These are phyloP conservation scores for Vicia villosa DNA, from an alignment of 306 rosid species.

Conservation along the genomic window DNA sequence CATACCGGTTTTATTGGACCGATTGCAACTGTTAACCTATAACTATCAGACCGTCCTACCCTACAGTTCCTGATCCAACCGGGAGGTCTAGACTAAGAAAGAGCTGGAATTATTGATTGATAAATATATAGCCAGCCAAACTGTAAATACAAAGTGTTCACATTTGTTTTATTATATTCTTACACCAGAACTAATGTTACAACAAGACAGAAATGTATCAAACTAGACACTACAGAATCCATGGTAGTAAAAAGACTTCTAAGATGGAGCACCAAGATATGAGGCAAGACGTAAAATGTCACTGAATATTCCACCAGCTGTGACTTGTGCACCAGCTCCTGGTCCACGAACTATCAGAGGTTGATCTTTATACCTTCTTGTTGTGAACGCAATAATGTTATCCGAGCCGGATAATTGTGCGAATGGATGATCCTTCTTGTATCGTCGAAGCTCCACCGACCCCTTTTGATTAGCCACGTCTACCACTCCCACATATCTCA, in stretches of 20 bases:
- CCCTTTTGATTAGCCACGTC: constrained; percentile 73
- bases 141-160: no score
- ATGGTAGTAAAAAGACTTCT: constrained; percentile 25
- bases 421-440: constrained; percentile 92
- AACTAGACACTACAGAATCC: constrained; percentile 28
- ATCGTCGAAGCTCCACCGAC: constrained; percentile 68
- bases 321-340: constrained; percentile 98
- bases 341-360: constrained; percentile 96
- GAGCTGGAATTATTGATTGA: no score
- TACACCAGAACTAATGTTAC: background rate
- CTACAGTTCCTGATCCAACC: no score
- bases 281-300: constrained; percentile 95
- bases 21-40: no score
- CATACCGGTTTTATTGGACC: no score
- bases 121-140: no score
- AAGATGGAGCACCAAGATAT: constrained; percentile 96
- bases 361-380: constrained; percentile 72
- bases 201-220: background rate
- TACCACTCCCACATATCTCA: constrained; percentile 96
- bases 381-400: constrained; percentile 90
- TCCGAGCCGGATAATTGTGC: constrained; percentile 96
- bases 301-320: constrained; percentile 95
- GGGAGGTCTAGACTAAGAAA: no score
- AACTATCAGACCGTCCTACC: no score
- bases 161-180: background rate